phyloP scores from a whole-genome alignment of 163 green algal species.

The Coccomyxa subellipsoidea region DNA sequence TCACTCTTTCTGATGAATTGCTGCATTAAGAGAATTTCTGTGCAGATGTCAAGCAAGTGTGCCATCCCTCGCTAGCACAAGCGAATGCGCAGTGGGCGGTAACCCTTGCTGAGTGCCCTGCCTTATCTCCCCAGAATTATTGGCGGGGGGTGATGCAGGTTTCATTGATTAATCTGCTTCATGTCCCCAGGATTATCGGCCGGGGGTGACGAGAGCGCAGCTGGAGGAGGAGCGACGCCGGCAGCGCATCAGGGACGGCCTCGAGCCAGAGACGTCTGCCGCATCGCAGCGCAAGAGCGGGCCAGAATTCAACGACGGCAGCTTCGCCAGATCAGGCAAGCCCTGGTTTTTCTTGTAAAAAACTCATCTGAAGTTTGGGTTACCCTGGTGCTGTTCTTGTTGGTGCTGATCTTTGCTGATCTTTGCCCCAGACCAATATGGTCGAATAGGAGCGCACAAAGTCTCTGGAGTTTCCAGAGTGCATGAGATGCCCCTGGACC shows the following conservation, averaged over 20 bases:
- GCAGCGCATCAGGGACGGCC: neutral
- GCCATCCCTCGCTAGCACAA: neutral
- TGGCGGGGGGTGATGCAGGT: neutral
- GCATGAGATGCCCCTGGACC: neutral
- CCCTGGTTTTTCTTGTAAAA: neutral
- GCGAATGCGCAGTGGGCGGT: neutral
- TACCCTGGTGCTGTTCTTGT: too few species aligned
- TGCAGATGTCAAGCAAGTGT: too few species aligned
- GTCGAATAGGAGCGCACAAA: neutral
- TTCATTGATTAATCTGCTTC: neutral
- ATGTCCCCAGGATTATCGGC: conserved; percentile 40
- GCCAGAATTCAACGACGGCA: neutral
- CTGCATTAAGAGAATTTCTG: neutral
- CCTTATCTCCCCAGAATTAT: too few species aligned
- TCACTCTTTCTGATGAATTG: neutral
- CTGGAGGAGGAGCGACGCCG: conserved; percentile 10
- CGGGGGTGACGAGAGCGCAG: conserved; percentile 26
- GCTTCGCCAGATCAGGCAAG: neutral
- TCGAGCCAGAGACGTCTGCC: neutral
- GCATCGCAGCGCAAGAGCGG: neutral
- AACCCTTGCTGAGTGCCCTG: neutral
- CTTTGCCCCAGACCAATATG: neutral
- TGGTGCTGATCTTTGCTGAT: neutral
- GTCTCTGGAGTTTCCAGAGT: neutral
- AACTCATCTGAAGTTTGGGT: too few species aligned